Evolutionary conservation across 495 filamentous ascomycete species (phyloP), one percentile per base, ranked within the genome.

Genomic region (Aspergillus indologenus): DNA sequence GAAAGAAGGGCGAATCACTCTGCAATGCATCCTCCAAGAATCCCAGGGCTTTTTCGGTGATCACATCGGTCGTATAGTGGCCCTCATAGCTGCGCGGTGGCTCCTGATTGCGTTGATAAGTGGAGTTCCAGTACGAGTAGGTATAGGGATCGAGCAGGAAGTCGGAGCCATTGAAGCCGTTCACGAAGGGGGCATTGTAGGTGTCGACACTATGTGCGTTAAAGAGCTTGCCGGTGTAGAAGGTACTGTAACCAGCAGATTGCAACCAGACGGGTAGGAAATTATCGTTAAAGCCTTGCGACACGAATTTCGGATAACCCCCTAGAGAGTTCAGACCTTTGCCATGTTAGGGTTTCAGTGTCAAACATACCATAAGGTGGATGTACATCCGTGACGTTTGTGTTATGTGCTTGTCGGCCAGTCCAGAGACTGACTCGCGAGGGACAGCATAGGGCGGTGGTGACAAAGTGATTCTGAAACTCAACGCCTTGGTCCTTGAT

Each of bases 71-170:
- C 0, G 80, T 79, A 65, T 90, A 80, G 31, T 82, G 66, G 7
- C 83, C 83, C 44, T 80, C 74, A 55, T 83, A 82, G 69, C 76
- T 84, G 21, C 79, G 72, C 1, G 85, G 85, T 0, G 72, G 59
- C 21, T 88, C 83, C 4, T 72, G 71, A 62, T 90, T 87, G 12
- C 86, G 81, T 61, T 89, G 85, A 61, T 81, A 88, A 8, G 78
- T 84, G 11, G 82, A 75, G 67, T 90, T 89, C 48, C 85, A 76
- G 67, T 91, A 90, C 18, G 77, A 79, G 66, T 91, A 91, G 1
- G 88, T 90, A 64, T 76, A 85, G 0, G 88, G 87, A 60, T 90
- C 88, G 1, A 90, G 76, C 1, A 90, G 76, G 52, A 90, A 89
- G 62, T 90, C 86, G 1, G 75, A 78, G 11, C 71, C 73, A 19